Evolutionary conservation across 345 rosid genomes (phyloP), one percentile per base, ranked within the genome.

Genomic region (Melaleuca quinquenervia): DNA sequence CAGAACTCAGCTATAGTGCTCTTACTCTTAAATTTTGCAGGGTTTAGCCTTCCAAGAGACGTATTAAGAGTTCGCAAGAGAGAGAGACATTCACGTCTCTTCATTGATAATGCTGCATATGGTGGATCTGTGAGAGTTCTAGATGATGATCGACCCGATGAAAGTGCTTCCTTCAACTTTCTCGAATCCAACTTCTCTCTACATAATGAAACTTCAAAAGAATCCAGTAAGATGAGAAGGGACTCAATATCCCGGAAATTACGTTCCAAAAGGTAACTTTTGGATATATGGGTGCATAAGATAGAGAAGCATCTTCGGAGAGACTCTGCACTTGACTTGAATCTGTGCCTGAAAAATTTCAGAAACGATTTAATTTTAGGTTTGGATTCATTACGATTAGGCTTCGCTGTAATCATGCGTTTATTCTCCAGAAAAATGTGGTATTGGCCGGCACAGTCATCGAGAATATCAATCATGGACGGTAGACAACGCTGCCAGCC

Each of bases 401-500:
- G 55, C 86, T 76, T 64, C 27, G 76, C 29, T 64, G 5, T 64
- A 64, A 64, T 80, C 54, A 4, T 60, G 24, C 13, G 29, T 62
- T 86, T 60, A 62, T 84, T 44, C 64, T 52, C 82, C 52, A 51
- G 56, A 21, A 50, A 82, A 7, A 27, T 58, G 49, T 36, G 78
- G 64, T 84, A 86, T 45, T 84, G 80, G 51, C 12, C 8, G 51
- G 45, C 82, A 74, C 82, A 76, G 24, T 83, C 49, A 50, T 85
- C 60, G 51, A 89, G 48, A 62, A 85, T 74, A 50, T 83, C 21
- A 44, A 83, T 83, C 86, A 85, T 87, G 41, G 86, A 75, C 45
- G 24, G 8, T 36, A 89, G 50, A 44, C 84, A 60, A 85, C 83
- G 50, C 52, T 21, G 50, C 90, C 89, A 89, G 80, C 90, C 88